Evolutionary conservation across 1,284 basidiomycete species (phyloP), one percentile per base, ranked within the genome.

Genomic region (Naganishia cerealis): DNA sequence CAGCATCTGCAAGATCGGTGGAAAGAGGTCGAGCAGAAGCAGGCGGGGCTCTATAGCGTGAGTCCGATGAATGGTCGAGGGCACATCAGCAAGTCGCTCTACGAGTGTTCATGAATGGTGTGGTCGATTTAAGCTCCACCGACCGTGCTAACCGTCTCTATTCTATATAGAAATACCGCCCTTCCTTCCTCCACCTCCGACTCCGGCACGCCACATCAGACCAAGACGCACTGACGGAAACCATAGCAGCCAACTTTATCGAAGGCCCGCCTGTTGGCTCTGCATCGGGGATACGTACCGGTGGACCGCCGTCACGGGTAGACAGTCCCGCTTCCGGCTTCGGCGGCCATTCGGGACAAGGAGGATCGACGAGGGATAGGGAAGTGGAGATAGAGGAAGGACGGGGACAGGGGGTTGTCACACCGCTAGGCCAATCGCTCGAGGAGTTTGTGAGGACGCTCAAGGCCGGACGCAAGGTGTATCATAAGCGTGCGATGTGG

Each of bases 401-500:
- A 33, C 29, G 6, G 29, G 29, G 54, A 68, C 15, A 39, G 29
- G 56, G 26, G 29, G 3, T 54, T 10, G 43, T 21, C 40, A 29
- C 16, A 33, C 29, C 39, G 38, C 26, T 8, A 15, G n/a, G 24
- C 12, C 75, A 74, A 48, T 72, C 78, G 10, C 85, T 94, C 26
- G 93, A 95, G 71, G 87, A 90, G 55, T 97, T 96, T 73, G 86
- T 94, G 57, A 87, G 84, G 75, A 88, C 92, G 76, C 95, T 93
- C 82, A 92, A 88, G 76, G 91, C 92, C 65, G 79, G 88, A 50
- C 82, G 93, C 72, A 93, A 91, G 81, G 84, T 85, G 18, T 95
- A 93, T 78, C 93, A 96, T 78, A 94, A 94, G 78, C 84, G 93
- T 36, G 87, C 87, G 3, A 88, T 94, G 77, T 94, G 91, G 90